Percentiles rank a stretch among this genome's conserved stretches.
phyloP scores from a whole-genome alignment of 2,329 filamentous ascomycete genomes.

The Chaetomium sp. region DNA sequence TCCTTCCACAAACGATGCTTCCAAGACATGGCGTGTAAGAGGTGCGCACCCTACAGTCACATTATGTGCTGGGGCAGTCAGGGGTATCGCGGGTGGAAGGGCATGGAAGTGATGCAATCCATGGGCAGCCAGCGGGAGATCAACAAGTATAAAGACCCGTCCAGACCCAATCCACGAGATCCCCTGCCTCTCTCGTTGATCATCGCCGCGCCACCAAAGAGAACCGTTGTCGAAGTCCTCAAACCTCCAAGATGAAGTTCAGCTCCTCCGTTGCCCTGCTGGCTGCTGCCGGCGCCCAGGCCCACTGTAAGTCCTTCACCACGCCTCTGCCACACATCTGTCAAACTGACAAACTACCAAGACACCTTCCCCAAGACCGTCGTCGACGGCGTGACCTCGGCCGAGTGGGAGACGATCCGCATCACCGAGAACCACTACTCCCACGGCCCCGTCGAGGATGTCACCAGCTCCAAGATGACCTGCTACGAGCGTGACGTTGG shows the following conservation, averaged over 20 bases:
- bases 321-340: not conserved
- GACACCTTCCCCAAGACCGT: constrained; percentile 35
- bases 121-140: constrained; percentile 4
- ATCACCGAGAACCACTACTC: constrained; percentile 49
- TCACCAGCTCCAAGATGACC: constrained; percentile 45
- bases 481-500: constrained; percentile 45
- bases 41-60: not conserved
- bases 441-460: constrained; percentile 47
- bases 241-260: constrained; percentile 34
- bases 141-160: constrained; percentile 18
- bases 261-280: constrained; percentile 28
- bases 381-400: constrained; percentile 27
- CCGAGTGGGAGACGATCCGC: constrained; percentile 44
- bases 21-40: not conserved
- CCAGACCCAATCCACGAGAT: not conserved
- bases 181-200: not conserved
- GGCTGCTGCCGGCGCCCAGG: constrained; percentile 32
- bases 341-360: constrained; percentile 18
- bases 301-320: constrained; percentile 32
- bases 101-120: not conserved
- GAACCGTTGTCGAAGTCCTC: too few relatives aligned
- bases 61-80: not conserved
- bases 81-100: not conserved
- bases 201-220: not conserved
- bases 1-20: constrained; percentile 16